Base-by-base conservation (phyloP, 768 basidiomycete species). In the Boletellus emodensis region DNA sequence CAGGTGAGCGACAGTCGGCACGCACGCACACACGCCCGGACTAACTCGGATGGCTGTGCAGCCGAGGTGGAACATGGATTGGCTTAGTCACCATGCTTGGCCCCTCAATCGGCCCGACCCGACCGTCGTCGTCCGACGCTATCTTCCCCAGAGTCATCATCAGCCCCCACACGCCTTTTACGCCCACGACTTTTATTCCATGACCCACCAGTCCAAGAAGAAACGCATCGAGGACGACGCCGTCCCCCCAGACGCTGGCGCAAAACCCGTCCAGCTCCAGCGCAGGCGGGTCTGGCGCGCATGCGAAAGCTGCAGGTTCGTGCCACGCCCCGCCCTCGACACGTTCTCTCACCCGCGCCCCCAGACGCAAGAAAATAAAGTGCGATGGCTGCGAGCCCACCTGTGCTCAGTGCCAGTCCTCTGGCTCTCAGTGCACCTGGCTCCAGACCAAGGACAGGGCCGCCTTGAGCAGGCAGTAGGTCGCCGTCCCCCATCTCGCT, bases 361-460 rank as follows among this genome's bases (percentile, higher is more conserved):
- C 45, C 66, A 90, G 90, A 54, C 83, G 89, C 57, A 92, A 92
- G 81, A 93, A 93, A 78, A 91, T 93, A 66, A 93, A 93, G 67
- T 93, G 90, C 69, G 90, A 93, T 72, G 90, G 90, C 56, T 80
- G 75, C 60, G 90, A 93, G 64, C 90, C 90, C 12, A 86, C 84
- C 11, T 93, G 90, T 60, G 85, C 87, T 0, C 90, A 92, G 62
- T 93, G 90, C 63, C 65, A 80, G 15, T 72, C 80, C 38, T 85
- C 88, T 7, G 82, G 81, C 40, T 85, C 87, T 1, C 80, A 83
- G 58, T 93, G 90, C 63, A 89, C 87, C 39, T 93, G 90, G 90
- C 74, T 91, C 38, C 90, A 93, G 71, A 93, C 90, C 6, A 92
- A 90, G 72, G 90, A 93, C 69, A 83, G 90, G 61, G 90, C 90